Evolutionary conservation across 1,284 basidiomycete genomes (phyloP).

Genomic region (Stereum hirsutum): DNA sequence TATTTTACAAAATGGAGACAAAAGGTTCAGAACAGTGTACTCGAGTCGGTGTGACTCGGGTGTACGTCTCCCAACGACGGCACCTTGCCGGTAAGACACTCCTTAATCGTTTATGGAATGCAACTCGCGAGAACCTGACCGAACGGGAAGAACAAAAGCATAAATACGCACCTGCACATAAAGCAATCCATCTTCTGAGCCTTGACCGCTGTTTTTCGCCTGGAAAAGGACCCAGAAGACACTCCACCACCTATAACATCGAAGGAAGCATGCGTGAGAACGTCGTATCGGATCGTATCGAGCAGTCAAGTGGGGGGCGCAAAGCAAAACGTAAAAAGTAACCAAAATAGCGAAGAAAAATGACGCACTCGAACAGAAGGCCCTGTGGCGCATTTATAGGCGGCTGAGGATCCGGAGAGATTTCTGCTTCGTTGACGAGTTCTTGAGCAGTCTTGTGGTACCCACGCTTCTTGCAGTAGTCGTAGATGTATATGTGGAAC

Average conservation of each 20-base stretch:
- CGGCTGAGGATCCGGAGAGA: slow-evolving; percentile 47
- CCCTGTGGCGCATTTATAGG: slow-evolving; percentile 78
- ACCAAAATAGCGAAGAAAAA: slow-evolving; percentile 3
- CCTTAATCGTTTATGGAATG: too few species aligned
- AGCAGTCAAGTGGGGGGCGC: too few species aligned
- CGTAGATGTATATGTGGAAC: slow-evolving; percentile 82
- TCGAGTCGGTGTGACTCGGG: too few species aligned
- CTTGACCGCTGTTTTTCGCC: slow-evolving; percentile 57
- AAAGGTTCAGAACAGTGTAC: too few species aligned
- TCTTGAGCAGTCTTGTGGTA: slow-evolving; percentile 60
- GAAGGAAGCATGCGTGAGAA: not conserved
- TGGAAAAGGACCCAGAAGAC: slow-evolving; percentile 80
- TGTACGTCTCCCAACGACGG: too few species aligned
- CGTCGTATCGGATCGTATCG: not conserved
- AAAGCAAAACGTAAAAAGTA: not conserved
- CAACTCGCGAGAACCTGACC: not conserved
- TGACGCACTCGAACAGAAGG: slow-evolving; percentile 68
- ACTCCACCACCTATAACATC: slow-evolving; percentile 63
- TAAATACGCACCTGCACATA: slow-evolving; percentile 54
- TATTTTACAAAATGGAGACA: too few species aligned
- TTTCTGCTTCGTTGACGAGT: slow-evolving; percentile 53
- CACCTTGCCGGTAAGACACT: too few species aligned
- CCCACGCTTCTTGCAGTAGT: slow-evolving; percentile 73
- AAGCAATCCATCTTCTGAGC: slow-evolving; percentile 57
- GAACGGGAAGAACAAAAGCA: slow-evolving; percentile 1